These are phyloP conservation scores for Yarrowia hollandica DNA, from an alignment of 805 yeast genomes.

Conservation along the genomic window DNA sequence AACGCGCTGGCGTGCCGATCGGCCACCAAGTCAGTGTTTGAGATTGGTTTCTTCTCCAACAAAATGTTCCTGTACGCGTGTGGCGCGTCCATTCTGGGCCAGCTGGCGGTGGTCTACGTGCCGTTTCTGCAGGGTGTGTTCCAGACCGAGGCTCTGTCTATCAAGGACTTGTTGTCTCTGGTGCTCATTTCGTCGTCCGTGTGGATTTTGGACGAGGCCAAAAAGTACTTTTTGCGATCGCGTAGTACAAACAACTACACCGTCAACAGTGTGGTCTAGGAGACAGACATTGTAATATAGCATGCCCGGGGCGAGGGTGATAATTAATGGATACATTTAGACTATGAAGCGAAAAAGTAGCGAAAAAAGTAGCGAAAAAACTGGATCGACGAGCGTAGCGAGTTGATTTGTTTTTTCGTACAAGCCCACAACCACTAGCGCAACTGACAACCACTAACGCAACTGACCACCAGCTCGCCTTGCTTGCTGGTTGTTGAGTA, in stretches of 20 bases:
- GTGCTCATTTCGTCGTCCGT: conserved; percentile 71
- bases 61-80: conserved; percentile 94
- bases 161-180: conserved; percentile 69
- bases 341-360: no score
- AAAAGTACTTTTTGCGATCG: conserved; percentile 50
- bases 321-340: conserved; percentile 19
- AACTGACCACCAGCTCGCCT: no score
- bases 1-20: conserved; percentile 95
- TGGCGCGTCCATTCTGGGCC: conserved; percentile 82
- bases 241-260: conserved; percentile 17
- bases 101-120: conserved; percentile 86
- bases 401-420: no score
- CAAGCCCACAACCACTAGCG: no score
- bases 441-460: no score
- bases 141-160: conserved; percentile 86
- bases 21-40: conserved; percentile 75
- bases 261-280: conserved; percentile 23
- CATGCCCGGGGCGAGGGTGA: conserved; percentile 8
- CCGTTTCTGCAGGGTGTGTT: conserved; percentile 91
- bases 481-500: no score
- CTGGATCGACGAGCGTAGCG: no score
- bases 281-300: conserved; percentile 9
- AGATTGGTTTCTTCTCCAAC: conserved; percentile 74
- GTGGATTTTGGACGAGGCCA: conserved; percentile 77
- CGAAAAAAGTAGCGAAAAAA: no score